A percentile compares a stretch with the other conserved stretches of the same genome.
phyloP scores from a whole-genome alignment of 305 asterid genomes.

The Fraxinus ornus region DNA sequence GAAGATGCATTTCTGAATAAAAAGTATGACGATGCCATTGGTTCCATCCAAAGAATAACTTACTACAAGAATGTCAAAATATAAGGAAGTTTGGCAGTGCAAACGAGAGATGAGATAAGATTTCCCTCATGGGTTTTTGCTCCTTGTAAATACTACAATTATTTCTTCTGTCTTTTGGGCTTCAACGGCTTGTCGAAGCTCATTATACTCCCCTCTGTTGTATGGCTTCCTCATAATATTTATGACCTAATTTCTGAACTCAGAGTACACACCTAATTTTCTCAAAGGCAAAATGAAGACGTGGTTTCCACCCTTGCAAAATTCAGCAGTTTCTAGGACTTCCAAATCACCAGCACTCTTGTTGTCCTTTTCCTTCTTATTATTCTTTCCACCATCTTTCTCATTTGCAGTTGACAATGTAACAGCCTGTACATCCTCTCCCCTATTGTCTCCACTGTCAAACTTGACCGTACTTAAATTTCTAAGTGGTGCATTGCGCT shows the following conservation, averaged over 20 bases:
- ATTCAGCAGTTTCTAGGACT: no score
- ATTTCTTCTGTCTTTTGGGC: conserved; percentile 16
- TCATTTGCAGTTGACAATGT: no score
- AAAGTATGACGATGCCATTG: conserved; percentile 57
- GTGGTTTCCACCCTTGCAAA: no score
- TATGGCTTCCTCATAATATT: conserved; percentile 38
- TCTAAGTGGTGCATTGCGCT: no score
- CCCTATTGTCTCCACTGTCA: no score
- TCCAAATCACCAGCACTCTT: no score
- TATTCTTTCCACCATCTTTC: no score
- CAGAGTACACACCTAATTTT: neutral
- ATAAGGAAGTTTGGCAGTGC: neutral
- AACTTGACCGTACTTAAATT: no score
- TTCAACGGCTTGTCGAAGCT: conserved; percentile 25
- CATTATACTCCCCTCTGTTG: conserved; percentile 28
- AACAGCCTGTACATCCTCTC: no score
- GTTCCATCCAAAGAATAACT: conserved; percentile 73
- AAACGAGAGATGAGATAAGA: conserved; percentile 36
- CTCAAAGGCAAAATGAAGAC: no score
- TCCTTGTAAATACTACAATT: conserved; percentile 42
- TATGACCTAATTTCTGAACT: conserved; percentile 33
- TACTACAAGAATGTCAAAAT: conserved; percentile 45
- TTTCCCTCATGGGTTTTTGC: conserved; percentile 39
- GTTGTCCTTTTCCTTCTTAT: no score
- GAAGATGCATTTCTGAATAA: conserved; percentile 54